Evolutionary conservation across 495 filamentous ascomycete species (phyloP).

Genomic region (Parmelia sp.): DNA sequence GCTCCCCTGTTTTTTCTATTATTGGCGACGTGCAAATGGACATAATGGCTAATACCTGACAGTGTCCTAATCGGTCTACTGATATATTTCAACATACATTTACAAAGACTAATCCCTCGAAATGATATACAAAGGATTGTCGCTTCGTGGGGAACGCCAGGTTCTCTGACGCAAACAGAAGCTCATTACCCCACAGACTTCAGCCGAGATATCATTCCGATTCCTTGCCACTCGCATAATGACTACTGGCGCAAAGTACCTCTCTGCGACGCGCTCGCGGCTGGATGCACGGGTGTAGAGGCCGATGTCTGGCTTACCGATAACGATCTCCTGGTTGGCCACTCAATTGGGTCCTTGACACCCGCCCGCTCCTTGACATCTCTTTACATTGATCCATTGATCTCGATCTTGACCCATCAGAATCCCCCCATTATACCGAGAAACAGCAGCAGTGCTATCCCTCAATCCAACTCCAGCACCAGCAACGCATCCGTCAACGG

Average conservation of each 20-base stretch:
- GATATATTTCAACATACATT: slow-evolving; percentile 13
- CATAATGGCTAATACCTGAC: background rate
- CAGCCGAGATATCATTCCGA: slow-evolving; percentile 49
- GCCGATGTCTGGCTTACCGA: slow-evolving; percentile 61
- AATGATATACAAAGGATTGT: slow-evolving; percentile 20
- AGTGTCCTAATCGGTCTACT: background rate
- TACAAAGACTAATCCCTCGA: slow-evolving; percentile 1
- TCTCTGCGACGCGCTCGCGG: slow-evolving; percentile 45
- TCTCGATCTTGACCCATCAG: slow-evolving; percentile 47
- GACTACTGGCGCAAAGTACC: slow-evolving; percentile 59
- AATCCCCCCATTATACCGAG: slow-evolving; percentile 34
- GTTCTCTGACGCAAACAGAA: background rate
- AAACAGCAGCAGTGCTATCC: background rate
- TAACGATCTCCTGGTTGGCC: slow-evolving; percentile 50
- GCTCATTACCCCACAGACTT: slow-evolving; percentile 39
- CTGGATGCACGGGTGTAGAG: slow-evolving; percentile 61
- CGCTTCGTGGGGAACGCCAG: slow-evolving; percentile 12
- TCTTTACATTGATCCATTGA: slow-evolving; percentile 60
- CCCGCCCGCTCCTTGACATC: slow-evolving; percentile 50
- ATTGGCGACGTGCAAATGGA: background rate
- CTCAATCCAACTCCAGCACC: slow-evolving; percentile 32
- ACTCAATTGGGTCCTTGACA: slow-evolving; percentile 45
- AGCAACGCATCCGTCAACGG: slow-evolving; percentile 41
- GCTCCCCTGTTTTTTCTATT: background rate
- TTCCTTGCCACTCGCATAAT: slow-evolving; percentile 62